Percentiles rank a stretch among this genome's conserved stretches.
Evolutionary conservation across 2,329 filamentous ascomycete species (phyloP).

Genomic region (Ophiostoma ips): DNA sequence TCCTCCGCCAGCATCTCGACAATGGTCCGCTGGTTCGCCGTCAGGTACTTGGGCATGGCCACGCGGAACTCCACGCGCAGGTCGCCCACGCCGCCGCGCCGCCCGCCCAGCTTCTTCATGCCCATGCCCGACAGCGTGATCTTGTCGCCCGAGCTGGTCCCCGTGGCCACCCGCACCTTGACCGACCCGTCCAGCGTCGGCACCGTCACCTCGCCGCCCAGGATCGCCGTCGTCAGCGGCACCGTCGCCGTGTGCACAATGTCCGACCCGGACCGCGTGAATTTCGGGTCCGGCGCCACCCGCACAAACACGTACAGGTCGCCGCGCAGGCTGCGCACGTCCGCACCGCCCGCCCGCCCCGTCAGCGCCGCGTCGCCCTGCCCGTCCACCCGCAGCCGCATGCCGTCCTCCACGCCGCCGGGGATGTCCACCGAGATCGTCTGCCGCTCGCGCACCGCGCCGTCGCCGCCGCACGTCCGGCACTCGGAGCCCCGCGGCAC

Average conservation of each 20-base stretch:
- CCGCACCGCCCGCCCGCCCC: slow-evolving; percentile 47
- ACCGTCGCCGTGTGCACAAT: slow-evolving; percentile 86
- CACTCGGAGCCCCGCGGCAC: slow-evolving; percentile 75
- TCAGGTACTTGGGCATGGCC: slow-evolving; percentile 87
- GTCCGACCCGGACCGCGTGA: slow-evolving; percentile 75
- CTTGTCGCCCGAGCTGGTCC: slow-evolving; percentile 83
- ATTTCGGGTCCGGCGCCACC: slow-evolving; percentile 80
- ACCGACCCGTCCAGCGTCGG: slow-evolving; percentile 85
- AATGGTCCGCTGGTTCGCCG: slow-evolving; percentile 79
- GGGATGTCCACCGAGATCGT: slow-evolving; percentile 85
- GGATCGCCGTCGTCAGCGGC: slow-evolving; percentile 79
- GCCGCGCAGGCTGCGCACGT: slow-evolving; percentile 56
- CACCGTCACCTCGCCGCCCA: slow-evolving; percentile 79
- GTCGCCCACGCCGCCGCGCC: slow-evolving; percentile 60
- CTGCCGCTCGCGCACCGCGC: slow-evolving; percentile 70
- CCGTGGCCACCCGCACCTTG: slow-evolving; percentile 79
- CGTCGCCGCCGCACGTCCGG: slow-evolving; percentile 63
- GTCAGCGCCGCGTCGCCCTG: slow-evolving; percentile 80
- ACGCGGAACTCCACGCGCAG: slow-evolving; percentile 91
- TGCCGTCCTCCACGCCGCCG: slow-evolving; percentile 89
- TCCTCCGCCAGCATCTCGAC: slow-evolving; percentile 94
- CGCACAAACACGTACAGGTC: slow-evolving; percentile 86
- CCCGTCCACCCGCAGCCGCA: slow-evolving; percentile 72
- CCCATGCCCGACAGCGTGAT: slow-evolving; percentile 83
- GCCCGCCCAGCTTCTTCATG: slow-evolving; percentile 72